These are phyloP conservation scores for Eleusine coracana DNA, from an alignment of 176 grass and related monocot species.

Conservation along the genomic window DNA sequence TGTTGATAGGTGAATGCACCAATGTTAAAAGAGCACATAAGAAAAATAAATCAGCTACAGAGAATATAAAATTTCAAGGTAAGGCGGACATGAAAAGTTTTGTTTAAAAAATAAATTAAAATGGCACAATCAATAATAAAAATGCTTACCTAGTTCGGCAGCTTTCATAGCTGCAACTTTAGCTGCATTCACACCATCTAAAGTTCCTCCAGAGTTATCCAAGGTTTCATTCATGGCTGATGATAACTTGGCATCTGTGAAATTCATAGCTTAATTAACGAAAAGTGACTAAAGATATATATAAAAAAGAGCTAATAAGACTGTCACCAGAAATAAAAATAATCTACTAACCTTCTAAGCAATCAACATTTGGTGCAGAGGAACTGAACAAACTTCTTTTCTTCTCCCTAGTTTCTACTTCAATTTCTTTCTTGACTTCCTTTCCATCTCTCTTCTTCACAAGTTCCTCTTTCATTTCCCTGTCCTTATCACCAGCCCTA, in stretches of 20 bases:
- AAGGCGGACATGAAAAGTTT: conserved; percentile 12
- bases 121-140: neutral
- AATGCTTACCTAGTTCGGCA: conserved; percentile 76
- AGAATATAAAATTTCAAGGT: neutral
- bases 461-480: conserved; percentile 46
- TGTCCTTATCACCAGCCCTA: conserved; percentile 44
- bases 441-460: conserved; percentile 55
- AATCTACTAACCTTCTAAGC: conserved; percentile 33
- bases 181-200: conserved; percentile 68
- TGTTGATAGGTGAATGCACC: conserved; percentile 18
- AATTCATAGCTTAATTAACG: conserved; percentile 18
- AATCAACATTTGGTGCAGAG: conserved; percentile 41
- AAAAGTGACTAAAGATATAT: neutral
- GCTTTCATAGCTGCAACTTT: conserved; percentile 92
- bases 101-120: neutral
- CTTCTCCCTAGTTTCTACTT: conserved; percentile 50
- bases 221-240: conserved; percentile 35
- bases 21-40: conserved; percentile 27
- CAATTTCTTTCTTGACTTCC: conserved; percentile 64
- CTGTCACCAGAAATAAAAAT: neutral
- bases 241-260: conserved; percentile 38
- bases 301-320: conserved; percentile 21
- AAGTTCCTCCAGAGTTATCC: conserved; percentile 32
- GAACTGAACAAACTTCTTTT: conserved; percentile 64
- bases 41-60: conserved; percentile 25